Evolutionary conservation across 768 basidiomycete species (phyloP), one percentile per base, ranked within the genome.

Genomic region (Pholiota microspora): DNA sequence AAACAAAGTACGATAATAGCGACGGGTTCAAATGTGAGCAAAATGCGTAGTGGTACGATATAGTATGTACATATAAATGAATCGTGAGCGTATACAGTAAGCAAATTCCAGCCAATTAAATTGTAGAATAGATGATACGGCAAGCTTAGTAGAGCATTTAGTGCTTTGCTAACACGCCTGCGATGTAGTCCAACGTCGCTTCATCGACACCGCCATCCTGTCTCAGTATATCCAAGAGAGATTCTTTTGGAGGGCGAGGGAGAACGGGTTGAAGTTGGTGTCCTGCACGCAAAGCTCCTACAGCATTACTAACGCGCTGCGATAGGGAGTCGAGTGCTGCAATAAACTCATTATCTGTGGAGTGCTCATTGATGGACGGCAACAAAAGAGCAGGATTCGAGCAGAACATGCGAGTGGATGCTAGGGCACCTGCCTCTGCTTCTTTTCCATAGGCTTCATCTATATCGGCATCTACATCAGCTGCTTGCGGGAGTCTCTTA

Each of bases 271-370:
- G 16, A 9, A 51, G 25, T 16, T 16, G n/a, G 10, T 51, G 40
- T 23, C 40, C 23, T 4, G 40, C 28, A 13, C 27, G 16, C 8
- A 51, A n/a, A n/a, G n/a, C 32, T 7, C 31, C 42, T 10, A 44
- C 42, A 15, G 51, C 51, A 15, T 51, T 51, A 9, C 12, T 18
- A 25, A 51, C 42, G 6, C 51, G 24, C 25, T 44, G 29, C 2
- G 42, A 28, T 13, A 51, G 40, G 16, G 51, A 51, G 40, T 94
- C 89, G 29, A 97, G 75, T 13, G 92, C 71, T 56, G 80, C 69
- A 69, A 85, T 80, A 49, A 94, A 70, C 56, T 95, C 89, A 15
- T 77, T 69, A 60, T 94, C 92, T 23, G 81, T 76, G 61, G 86
- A 82, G 56, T 82, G 83, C 46, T 88, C 86, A 56, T 75, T 74